phyloP scores from a whole-genome alignment of 1,284 basidiomycete genomes.

The Pholiota adiposa region DNA sequence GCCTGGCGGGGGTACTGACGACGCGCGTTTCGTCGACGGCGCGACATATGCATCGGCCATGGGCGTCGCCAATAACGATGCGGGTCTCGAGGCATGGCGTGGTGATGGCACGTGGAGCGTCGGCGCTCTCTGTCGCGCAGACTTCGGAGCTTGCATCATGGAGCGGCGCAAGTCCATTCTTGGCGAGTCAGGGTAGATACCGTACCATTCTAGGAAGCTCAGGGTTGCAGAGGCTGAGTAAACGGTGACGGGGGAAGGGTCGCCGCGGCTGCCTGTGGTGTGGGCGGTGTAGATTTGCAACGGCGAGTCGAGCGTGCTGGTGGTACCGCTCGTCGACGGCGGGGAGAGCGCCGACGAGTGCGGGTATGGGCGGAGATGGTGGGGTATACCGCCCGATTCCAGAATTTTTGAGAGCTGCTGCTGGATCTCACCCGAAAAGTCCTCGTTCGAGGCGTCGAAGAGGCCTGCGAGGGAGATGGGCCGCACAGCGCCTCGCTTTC shows the following conservation, averaged over 20 bases:
- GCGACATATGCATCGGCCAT: constrained; percentile 5
- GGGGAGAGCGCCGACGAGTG: constrained; percentile 27
- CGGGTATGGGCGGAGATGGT: constrained; percentile 23
- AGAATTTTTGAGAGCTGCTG: constrained; percentile 33
- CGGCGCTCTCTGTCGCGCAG: constrained; percentile 18
- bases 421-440: constrained; percentile 35
- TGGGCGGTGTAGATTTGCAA: constrained; percentile 21
- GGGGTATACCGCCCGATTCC: constrained; percentile 29
- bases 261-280: constrained; percentile 17
- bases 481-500: constrained; percentile 24
- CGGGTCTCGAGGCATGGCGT: constrained; percentile 16
- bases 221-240: constrained; percentile 42
- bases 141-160: constrained; percentile 22
- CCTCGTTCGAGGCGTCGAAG: constrained; percentile 30
- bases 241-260: constrained; percentile 30
- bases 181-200: constrained; percentile 38
- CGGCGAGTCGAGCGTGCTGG: constrained; percentile 18
- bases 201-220: constrained; percentile 42
- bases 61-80: constrained; percentile 21
- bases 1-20: constrained; percentile 21
- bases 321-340: constrained; percentile 23
- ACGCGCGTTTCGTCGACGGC: constrained; percentile 11
- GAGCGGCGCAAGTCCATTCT: constrained; percentile 23
- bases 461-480: constrained; percentile 35
- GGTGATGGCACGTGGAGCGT: constrained; percentile 23